A percentile compares a stretch with the other conserved stretches of the same genome.
Evolutionary conservation across 768 basidiomycete species (phyloP).

Genomic region (Kwoniella europaea): DNA sequence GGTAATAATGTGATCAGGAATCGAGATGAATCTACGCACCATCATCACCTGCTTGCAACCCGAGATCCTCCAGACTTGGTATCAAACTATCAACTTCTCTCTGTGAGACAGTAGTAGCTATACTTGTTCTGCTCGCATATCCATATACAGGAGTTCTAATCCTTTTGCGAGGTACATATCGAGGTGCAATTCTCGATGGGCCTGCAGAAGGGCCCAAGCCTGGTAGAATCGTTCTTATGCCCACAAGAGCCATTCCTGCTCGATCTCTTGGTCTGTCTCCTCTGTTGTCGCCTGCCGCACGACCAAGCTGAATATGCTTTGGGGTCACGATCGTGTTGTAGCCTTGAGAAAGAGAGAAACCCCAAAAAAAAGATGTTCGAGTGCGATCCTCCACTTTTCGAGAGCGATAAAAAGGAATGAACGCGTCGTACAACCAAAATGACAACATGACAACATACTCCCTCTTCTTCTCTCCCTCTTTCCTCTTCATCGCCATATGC

Average conservation of each 20-base stretch:
- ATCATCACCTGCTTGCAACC: slow-evolving; percentile 38
- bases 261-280: too few species aligned
- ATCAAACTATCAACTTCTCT: slow-evolving; percentile 8
- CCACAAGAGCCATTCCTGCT: too few species aligned
- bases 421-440: background rate
- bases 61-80: slow-evolving; percentile 26
- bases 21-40: slow-evolving; percentile 31
- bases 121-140: background rate
- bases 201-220: background rate
- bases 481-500: background rate
- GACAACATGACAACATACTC: background rate
- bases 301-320: too few species aligned
- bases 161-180: slow-evolving; percentile 7
- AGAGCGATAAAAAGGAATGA: background rate
- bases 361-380: background rate
- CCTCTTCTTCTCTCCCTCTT: background rate
- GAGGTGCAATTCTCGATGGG: slow-evolving; percentile 9
- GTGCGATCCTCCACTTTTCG: background rate
- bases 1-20: background rate
- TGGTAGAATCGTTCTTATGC: too few species aligned
- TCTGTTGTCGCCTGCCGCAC: too few species aligned
- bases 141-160: background rate
- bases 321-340: too few species aligned
- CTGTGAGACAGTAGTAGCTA: slow-evolving; percentile 2
- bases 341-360: background rate